These are phyloP conservation scores for Erythrobasidium hasegawianum DNA, from an alignment of 1,284 basidiomycete species.

Conservation along the genomic window DNA sequence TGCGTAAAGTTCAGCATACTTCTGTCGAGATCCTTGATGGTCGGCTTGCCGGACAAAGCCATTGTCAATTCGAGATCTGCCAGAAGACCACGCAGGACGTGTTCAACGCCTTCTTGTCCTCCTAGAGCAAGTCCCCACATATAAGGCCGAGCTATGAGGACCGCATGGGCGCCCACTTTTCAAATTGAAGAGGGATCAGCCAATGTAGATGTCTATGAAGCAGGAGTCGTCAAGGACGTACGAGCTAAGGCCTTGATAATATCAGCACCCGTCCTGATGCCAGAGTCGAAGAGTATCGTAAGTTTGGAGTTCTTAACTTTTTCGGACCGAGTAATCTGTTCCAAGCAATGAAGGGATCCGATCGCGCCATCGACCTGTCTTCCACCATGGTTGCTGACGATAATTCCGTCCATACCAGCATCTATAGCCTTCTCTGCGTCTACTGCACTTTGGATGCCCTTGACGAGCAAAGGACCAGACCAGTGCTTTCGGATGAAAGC, in stretches of 20 bases:
- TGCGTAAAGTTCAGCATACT: not conserved
- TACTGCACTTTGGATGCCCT: constrained; percentile 53
- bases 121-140: constrained; percentile 63
- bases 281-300: constrained; percentile 67
- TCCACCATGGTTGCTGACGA: constrained; percentile 70
- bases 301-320: constrained; percentile 54
- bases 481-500: constrained; percentile 51
- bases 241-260: constrained; percentile 32
- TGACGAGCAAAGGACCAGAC: constrained; percentile 59
- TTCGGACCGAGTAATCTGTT: constrained; percentile 56
- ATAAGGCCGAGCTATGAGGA: constrained; percentile 56
- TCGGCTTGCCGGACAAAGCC: constrained; percentile 18
- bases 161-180: constrained; percentile 26
- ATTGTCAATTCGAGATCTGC: constrained; percentile 62
- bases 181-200: no score
- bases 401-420: constrained; percentile 61
- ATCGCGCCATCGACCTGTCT: constrained; percentile 76
- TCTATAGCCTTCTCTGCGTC: constrained; percentile 60
- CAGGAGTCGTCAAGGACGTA: not conserved
- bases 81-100: constrained; percentile 60
- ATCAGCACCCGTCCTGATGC: constrained; percentile 45
- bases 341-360: constrained; percentile 64
- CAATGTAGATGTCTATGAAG: no score
- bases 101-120: constrained; percentile 63
- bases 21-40: constrained; percentile 25